These are phyloP conservation scores for Lepiota brunneoincarnata DNA, from an alignment of 768 basidiomycete species.

Conservation along the genomic window DNA sequence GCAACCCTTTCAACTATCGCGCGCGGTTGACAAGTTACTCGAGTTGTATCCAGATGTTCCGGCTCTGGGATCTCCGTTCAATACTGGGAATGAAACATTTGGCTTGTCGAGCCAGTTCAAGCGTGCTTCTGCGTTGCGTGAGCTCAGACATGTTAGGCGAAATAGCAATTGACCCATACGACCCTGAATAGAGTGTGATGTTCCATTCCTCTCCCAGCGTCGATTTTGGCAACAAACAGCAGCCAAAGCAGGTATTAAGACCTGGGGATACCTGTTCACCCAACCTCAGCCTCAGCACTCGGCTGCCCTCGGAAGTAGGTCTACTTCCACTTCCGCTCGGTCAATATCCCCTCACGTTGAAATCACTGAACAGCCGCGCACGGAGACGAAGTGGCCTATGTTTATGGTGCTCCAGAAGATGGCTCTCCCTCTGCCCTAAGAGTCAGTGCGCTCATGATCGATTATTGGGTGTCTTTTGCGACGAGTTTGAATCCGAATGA, in stretches of 20 bases:
- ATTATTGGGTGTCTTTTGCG: slow-evolving; percentile 43
- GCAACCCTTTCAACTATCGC: slow-evolving; percentile 17
- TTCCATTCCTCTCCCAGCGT: slow-evolving; percentile 35
- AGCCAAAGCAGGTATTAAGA: slow-evolving; percentile 30
- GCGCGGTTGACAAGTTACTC: slow-evolving; percentile 24
- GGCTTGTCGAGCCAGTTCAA: slow-evolving; percentile 32
- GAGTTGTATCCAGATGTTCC: slow-evolving; percentile 41
- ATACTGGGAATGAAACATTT: slow-evolving; percentile 43
- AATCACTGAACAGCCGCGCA: slow-evolving; percentile 25
- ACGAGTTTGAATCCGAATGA: slow-evolving; percentile 39
- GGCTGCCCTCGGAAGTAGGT: slow-evolving; percentile 29
- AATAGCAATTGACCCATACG: background rate
- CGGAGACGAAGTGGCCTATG: slow-evolving; percentile 30
- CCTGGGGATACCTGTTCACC: slow-evolving; percentile 42
- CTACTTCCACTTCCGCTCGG: background rate
- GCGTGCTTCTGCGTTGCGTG: slow-evolving; percentile 28
- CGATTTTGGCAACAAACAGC: slow-evolving; percentile 39
- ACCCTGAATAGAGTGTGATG: slow-evolving; percentile 30
- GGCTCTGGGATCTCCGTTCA: slow-evolving; percentile 41
- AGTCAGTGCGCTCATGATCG: slow-evolving; percentile 32
- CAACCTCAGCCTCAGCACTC: slow-evolving; percentile 28
- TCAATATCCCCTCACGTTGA: background rate
- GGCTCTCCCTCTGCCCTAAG: slow-evolving; percentile 18
- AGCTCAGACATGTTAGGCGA: background rate
- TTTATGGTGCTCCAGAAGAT: slow-evolving; percentile 29